Conservation (phyloP, 768 basidiomycete genomes). For the Russula sp. region DNA sequence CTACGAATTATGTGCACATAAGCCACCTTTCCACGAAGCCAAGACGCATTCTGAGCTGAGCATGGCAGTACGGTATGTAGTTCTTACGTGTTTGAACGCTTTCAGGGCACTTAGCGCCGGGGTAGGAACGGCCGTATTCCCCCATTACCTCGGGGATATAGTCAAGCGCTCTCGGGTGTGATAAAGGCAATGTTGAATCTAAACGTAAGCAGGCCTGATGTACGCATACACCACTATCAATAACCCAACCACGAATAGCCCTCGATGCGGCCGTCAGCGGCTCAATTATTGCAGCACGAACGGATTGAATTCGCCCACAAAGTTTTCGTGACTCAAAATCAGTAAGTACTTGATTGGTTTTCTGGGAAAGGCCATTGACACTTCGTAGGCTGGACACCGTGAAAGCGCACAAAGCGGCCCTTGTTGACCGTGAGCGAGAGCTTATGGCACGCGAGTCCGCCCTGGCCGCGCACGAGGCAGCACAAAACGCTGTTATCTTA, state of each 20-base stretch:
- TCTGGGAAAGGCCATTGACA: background rate
- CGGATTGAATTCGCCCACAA: constrained; percentile 64
- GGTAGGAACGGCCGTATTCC: constrained; percentile 83
- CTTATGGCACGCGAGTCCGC: constrained; percentile 49
- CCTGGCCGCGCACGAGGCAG: constrained; percentile 51
- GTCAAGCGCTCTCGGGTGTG: constrained; percentile 58
- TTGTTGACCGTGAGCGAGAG: constrained; percentile 61
- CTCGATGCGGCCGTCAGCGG: constrained; percentile 79
- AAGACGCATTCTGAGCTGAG: constrained; percentile 85
- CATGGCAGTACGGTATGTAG: constrained; percentile 65
- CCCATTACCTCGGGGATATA: constrained; percentile 80
- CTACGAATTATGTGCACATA: constrained; percentile 91
- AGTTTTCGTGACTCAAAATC: constrained; percentile 71
- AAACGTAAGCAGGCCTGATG: constrained; percentile 47
- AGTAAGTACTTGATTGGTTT: constrained; percentile 40
- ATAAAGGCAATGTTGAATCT: constrained; percentile 86
- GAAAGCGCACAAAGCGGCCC: constrained; percentile 52
- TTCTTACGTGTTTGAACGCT: background rate
- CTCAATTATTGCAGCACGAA: constrained; percentile 76
- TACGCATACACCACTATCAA: background rate
- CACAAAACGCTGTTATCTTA: constrained; percentile 40
- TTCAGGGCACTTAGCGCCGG: background rate
- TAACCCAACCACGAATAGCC: constrained; percentile 42
- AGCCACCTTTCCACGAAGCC: constrained; percentile 91
- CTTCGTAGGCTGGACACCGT: constrained; percentile 52